Evolutionary conservation across 2,329 filamentous ascomycete genomes (phyloP), one percentile per base, ranked within the genome.

Genomic region (Berkeleyomyces rouxiae): DNA sequence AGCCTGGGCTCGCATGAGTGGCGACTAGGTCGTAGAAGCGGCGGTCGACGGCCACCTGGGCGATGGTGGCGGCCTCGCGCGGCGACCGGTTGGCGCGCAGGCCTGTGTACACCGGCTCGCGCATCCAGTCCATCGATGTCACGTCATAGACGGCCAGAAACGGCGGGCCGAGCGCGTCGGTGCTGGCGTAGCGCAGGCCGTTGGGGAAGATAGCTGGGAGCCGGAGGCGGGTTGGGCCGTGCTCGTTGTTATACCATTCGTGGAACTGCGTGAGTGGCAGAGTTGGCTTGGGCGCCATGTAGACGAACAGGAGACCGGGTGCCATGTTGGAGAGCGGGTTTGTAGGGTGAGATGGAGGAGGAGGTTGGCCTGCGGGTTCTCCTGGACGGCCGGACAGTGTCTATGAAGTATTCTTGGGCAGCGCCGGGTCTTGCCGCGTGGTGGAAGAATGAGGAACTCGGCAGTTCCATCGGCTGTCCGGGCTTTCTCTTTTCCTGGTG

Each of bases 201-300:
- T 89, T 93, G 67, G 75, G 71, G 70, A 83, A 83, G 70, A 91
- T 84, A 68, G 86, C 84, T 3, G 87, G 82, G 11, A 95, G 75
- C 58, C 88, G 85, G 5, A 95, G 80, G 58, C 90, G 86, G 13
- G 84, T 82, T 16, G 90, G 90, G 61, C 90, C 90, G 74, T 95
- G 90, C 75, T 95, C 90, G 73, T 90, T 93, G 76, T 95, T 91
- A 77, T 95, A 95, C 88, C 88, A 92, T 71, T 95, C 88, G 73
- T 95, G 87, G 74, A 95, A 95, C 69, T 88, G 83, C 66, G 82
- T 77, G 58, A 79, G 73, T 62, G 84, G 77, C 68, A 90, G 78
- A 67, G 79, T 79, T 63, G 81, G 77, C 71, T 81, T 79, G 68
- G 89, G 88, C 74, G 91, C 84, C 86, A 95, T 95, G 13, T 88